Base-by-base conservation (phyloP, 2,329 filamentous ascomycete genomes). In the Zasmidium citrigriseum region DNA sequence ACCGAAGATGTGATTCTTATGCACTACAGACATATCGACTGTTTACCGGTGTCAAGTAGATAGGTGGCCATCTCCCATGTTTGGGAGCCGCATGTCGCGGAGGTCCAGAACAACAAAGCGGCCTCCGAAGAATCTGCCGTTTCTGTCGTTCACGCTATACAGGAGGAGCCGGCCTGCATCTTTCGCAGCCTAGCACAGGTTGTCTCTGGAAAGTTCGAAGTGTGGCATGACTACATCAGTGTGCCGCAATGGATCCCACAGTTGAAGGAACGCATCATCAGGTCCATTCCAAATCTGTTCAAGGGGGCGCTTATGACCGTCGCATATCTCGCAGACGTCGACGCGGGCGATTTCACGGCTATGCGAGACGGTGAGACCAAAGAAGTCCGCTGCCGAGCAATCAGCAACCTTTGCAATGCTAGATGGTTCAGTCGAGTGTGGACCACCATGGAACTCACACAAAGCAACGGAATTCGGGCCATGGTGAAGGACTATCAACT, bases 41-140 rank as follows among this genome's bases (percentile, higher is more conserved):
- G n/a, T n/a, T n/a, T n/a, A n/a, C n/a, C n/a, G n/a, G n/a, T n/a
- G n/a, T n/a, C n/a, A n/a, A n/a, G n/a, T n/a, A n/a, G n/a, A n/a
- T n/a, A n/a, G n/a, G 46, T 48, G n/a, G 46, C 46, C n/a, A 23
- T 48, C 46, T 24, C 46, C n/a, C 46, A 48, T 23, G 46, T 48
- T 21, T 48, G 46, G 46, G 18, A 23, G 12, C 46, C 16, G 23
- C 12, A 4, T 4, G 21, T 48, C 21, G 46, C 46, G 4, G 21
- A 48, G 12, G 7, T 48, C 11, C 46, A 48, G 16, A 3, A 21
- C 46, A 48, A 48, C 11, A 12, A 23, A 18, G 18, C 18, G 5
- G 21, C 20, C 7, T 14, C 44, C 44, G 23, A 20, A 3, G 18
- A 3, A 12, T 48, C 46, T 23, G 21, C 21, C 11, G 11, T 14